phyloP scores from a whole-genome alignment of 768 basidiomycete genomes.

The Rhodocollybia butyracea region DNA sequence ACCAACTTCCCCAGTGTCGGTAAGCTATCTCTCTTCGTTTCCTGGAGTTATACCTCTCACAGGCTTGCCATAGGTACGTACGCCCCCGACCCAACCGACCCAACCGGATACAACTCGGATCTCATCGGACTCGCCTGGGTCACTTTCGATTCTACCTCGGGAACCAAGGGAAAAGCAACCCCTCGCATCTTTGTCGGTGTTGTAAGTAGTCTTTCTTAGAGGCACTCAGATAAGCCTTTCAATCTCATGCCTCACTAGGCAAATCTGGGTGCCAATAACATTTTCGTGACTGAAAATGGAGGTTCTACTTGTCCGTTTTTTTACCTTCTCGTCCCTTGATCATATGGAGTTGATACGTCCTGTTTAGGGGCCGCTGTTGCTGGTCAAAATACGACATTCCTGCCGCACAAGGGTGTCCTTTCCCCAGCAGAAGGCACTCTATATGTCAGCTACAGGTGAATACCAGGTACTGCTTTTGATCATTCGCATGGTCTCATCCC shows the following conservation, averaged over 20 bases:
- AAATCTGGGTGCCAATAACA: constrained; percentile 47
- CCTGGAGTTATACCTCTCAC: too few species aligned
- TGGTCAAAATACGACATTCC: constrained; percentile 53
- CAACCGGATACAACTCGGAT: constrained; percentile 26
- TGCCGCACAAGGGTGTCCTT: constrained; percentile 67
- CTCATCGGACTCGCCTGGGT: constrained; percentile 54
- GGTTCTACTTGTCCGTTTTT: constrained; percentile 51
- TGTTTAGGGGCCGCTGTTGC: constrained; percentile 50
- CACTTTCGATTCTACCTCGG: constrained; percentile 60
- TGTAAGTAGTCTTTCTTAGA: not conserved
- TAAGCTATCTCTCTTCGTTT: constrained; percentile 25
- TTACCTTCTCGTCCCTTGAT: not conserved
- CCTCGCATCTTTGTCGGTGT: constrained; percentile 70
- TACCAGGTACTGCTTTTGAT: too few species aligned
- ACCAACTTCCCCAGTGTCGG: constrained; percentile 56
- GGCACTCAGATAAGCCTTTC: not conserved
- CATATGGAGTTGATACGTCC: not conserved
- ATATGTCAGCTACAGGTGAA: constrained; percentile 49
- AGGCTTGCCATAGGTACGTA: constrained; percentile 40
- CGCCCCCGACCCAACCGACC: constrained; percentile 49
- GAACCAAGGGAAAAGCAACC: constrained; percentile 48
- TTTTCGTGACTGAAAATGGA: constrained; percentile 55
- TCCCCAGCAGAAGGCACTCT: constrained; percentile 53
- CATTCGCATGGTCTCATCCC: not conserved
- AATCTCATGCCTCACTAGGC: constrained; percentile 21